Evolutionary conservation across 2,329 filamentous ascomycete genomes (phyloP).

Genomic region (Septoria petroselini): DNA sequence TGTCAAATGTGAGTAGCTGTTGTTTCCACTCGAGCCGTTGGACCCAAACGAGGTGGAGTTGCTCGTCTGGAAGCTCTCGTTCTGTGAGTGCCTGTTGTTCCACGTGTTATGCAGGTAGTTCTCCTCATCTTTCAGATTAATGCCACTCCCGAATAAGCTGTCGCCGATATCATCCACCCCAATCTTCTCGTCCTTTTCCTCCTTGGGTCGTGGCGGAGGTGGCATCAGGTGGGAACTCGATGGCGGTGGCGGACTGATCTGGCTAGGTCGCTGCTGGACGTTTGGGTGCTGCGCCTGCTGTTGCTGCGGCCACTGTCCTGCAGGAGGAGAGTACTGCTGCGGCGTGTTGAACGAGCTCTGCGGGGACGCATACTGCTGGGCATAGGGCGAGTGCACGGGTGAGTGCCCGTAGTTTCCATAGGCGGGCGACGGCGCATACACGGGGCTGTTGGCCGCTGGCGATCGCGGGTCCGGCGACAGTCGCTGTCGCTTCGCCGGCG

Average conservation of each 20-base stretch:
- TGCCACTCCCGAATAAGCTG: constrained; percentile 77
- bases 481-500: constrained; percentile 70
- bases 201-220: constrained; percentile 59
- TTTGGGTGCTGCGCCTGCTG: constrained; percentile 24
- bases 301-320: constrained; percentile 16
- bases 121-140: constrained; percentile 83
- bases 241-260: constrained; percentile 27
- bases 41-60: constrained; percentile 51
- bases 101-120: constrained; percentile 71
- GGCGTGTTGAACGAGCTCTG: constrained; percentile 36
- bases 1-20: constrained; percentile 48
- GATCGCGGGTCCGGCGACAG: constrained; percentile 67
- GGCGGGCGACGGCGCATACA: constrained; percentile 40
- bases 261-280: constrained; percentile 24
- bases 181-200: constrained; percentile 57
- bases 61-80: constrained; percentile 33
- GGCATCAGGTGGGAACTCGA: constrained; percentile 49
- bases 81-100: constrained; percentile 46
- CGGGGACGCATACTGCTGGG: constrained; percentile 31
- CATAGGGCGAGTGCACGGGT: constrained; percentile 31
- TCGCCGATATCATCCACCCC: constrained; percentile 74
- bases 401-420: constrained; percentile 40
- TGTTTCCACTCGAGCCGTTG: constrained; percentile 39
- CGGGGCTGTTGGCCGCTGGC: constrained; percentile 51
- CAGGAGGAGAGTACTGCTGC: constrained; percentile 31